A percentile compares a stretch with the other conserved stretches of the same genome.
These are phyloP conservation scores for Myrmaecium sp. DNA, from an alignment of 2,329 filamentous ascomycete genomes.

Conservation along the genomic window DNA sequence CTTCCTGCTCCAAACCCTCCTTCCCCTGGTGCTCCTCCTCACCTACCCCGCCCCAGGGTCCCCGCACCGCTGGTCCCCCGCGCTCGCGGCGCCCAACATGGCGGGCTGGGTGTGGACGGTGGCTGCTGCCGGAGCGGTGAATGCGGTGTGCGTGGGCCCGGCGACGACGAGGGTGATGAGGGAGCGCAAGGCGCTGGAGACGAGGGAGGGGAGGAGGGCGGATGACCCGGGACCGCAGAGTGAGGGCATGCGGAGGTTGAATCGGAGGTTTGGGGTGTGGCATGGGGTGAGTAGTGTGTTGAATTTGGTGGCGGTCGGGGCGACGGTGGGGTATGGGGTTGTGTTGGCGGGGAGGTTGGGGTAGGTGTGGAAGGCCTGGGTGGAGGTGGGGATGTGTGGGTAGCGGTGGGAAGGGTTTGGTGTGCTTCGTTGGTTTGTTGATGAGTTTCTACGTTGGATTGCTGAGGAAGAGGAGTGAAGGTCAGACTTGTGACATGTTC, in stretches of 20 bases:
- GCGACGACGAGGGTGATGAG: constrained; percentile 58
- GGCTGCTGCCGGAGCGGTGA: constrained; percentile 53
- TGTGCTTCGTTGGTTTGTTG: not conserved
- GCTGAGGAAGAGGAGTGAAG: not conserved
- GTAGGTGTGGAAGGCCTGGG: not conserved
- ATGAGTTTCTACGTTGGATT: not conserved
- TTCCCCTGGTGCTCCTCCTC: constrained; percentile 56
- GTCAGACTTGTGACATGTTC: too few relatives aligned
- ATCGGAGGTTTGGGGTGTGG: constrained; percentile 46
- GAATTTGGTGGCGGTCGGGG: constrained; percentile 55
- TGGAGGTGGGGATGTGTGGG: not conserved
- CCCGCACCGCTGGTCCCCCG: constrained; percentile 10
- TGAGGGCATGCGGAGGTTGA: constrained; percentile 53
- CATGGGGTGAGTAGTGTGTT: constrained; percentile 70
- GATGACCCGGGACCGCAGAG: constrained; percentile 67
- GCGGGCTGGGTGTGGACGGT: constrained; percentile 53
- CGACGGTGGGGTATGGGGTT: constrained; percentile 62
- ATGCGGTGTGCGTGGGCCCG: constrained; percentile 57
- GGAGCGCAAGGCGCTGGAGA: constrained; percentile 61
- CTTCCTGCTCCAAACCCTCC: constrained; percentile 64
- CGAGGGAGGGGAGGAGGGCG: constrained; percentile 74
- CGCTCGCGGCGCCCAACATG: constrained; percentile 51
- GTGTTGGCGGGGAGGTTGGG: constrained; percentile 47
- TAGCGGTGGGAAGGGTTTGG: not conserved
- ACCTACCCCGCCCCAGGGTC: constrained; percentile 52